Evolutionary conservation across 1,284 basidiomycete species (phyloP).

Genomic region (Melampsora larici-populina): DNA sequence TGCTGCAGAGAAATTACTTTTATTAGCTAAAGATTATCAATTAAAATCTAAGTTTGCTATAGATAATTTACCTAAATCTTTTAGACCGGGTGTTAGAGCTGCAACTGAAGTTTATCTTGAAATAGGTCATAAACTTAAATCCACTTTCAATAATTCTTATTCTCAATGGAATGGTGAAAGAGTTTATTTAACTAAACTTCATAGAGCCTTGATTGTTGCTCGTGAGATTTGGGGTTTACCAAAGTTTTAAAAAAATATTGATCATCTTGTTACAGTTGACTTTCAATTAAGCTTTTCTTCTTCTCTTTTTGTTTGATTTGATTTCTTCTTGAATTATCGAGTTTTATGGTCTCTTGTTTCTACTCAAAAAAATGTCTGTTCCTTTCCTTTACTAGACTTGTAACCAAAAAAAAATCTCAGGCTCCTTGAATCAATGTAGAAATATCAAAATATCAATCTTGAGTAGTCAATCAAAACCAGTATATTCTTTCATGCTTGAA

Average conservation of each 20-base stretch:
- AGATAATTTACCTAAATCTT: conserved; percentile 51
- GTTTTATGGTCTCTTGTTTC: too few relatives aligned
- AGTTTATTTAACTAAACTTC: conserved; percentile 27
- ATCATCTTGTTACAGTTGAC: too few relatives aligned
- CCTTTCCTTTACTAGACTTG: too few relatives aligned
- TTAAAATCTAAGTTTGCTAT: conserved; percentile 49
- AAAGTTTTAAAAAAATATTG: background rate
- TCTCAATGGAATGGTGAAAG: conserved; percentile 28
- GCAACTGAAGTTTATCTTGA: conserved; percentile 55
- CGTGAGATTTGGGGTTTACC: conserved; percentile 32
- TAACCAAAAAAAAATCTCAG: too few relatives aligned
- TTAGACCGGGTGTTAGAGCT: conserved; percentile 52
- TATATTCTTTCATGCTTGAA: too few relatives aligned
- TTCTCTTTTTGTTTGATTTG: too few relatives aligned
- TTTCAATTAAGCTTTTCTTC: too few relatives aligned
- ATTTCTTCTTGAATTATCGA: too few relatives aligned
- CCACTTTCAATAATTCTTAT: background rate
- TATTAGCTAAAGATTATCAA: conserved; percentile 51
- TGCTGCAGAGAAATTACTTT: conserved; percentile 50
- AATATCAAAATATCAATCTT: too few relatives aligned
- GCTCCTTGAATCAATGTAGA: too few relatives aligned
- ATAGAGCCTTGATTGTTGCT: conserved; percentile 12
- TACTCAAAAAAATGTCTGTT: too few relatives aligned
- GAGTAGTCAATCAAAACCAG: too few relatives aligned
- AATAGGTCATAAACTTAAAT: conserved; percentile 50